Evolutionary conservation across 306 rosid genomes (phyloP).

Genomic region (Myrica gale): DNA sequence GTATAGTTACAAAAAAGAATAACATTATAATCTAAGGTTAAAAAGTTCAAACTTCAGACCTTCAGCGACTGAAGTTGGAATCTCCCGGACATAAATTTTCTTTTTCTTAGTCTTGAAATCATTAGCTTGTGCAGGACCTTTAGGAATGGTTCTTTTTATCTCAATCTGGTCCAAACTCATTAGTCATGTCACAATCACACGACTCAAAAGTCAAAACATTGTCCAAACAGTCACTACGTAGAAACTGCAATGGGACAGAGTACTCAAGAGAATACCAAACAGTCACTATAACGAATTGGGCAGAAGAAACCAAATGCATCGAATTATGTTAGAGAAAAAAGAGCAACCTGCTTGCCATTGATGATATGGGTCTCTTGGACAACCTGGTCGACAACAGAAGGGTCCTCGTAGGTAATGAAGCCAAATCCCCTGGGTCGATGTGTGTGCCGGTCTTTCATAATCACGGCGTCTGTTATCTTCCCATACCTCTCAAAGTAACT

Average conservation of each 20-base stretch:
- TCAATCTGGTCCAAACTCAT: constrained; percentile 54
- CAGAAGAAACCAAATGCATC: background rate
- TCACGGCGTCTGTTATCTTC: constrained; percentile 85
- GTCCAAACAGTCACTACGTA: background rate
- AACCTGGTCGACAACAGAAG: constrained; percentile 78
- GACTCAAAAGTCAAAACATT: background rate
- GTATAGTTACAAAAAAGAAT: background rate
- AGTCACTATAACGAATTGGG: background rate
- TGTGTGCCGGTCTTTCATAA: constrained; percentile 84
- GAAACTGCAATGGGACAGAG: background rate
- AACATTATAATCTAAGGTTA: background rate
- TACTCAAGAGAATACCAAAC: background rate
- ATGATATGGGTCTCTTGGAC: constrained; percentile 74
- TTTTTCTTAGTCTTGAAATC: constrained; percentile 86
- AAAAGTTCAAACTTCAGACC: constrained; percentile 40
- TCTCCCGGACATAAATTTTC: constrained; percentile 93
- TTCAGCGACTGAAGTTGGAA: constrained; percentile 67
- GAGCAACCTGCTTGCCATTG: constrained; percentile 66
- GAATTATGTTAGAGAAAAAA: background rate
- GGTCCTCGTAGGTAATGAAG: constrained; percentile 80
- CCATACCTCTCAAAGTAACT: constrained; percentile 88
- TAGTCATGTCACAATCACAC: background rate
- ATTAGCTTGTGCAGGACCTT: constrained; percentile 72
- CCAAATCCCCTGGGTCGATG: constrained; percentile 91
- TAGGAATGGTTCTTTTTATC: constrained; percentile 92